These are phyloP conservation scores for Xylariomycetidae sp. DNA, from an alignment of 2,329 filamentous ascomycete species.

Conservation along the genomic window DNA sequence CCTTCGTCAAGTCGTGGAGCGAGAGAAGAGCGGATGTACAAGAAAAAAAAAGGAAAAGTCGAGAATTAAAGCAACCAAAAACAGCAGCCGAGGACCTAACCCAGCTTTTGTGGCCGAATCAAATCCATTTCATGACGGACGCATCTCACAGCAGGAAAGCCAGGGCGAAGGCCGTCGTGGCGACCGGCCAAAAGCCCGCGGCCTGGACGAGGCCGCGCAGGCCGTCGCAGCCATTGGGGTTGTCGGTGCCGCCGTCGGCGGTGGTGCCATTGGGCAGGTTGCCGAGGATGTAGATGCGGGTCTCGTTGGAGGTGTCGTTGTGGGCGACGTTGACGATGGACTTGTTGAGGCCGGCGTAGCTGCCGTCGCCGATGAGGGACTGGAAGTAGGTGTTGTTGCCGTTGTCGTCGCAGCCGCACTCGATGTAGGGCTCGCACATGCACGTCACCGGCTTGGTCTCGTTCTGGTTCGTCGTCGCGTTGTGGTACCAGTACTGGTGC, in stretches of 20 bases:
- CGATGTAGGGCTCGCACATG: conserved; percentile 48
- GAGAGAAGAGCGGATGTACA: no score
- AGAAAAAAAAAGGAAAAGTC: no score
- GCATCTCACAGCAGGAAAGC: conserved; percentile 39
- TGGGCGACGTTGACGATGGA: conserved; percentile 56
- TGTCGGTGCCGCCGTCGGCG: conserved; percentile 39
- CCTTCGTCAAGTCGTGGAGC: no score
- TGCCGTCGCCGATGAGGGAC: conserved; percentile 62
- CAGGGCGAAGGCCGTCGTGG: conserved; percentile 38
- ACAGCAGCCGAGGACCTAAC: no score
- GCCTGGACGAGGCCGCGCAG: conserved; percentile 31
- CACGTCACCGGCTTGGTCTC: conserved; percentile 59
- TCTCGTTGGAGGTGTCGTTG: conserved; percentile 52
- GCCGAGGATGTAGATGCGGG: conserved; percentile 69
- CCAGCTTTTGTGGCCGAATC: no score
- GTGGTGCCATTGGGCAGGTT: conserved; percentile 66
- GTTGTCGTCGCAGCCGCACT: conserved; percentile 60
- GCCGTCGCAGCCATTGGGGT: conserved; percentile 30
- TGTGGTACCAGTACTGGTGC: conserved; percentile 43
- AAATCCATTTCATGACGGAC: no score
- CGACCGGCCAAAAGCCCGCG: conserved; percentile 47
- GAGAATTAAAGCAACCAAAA: no score
- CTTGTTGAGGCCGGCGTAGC: conserved; percentile 55
- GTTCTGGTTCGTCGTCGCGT: conserved; percentile 46
- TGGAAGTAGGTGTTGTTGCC: conserved; percentile 57